Evolutionary conservation across 2,329 filamentous ascomycete species (phyloP).

Genomic region (Graphiopsis chlorocephala): DNA sequence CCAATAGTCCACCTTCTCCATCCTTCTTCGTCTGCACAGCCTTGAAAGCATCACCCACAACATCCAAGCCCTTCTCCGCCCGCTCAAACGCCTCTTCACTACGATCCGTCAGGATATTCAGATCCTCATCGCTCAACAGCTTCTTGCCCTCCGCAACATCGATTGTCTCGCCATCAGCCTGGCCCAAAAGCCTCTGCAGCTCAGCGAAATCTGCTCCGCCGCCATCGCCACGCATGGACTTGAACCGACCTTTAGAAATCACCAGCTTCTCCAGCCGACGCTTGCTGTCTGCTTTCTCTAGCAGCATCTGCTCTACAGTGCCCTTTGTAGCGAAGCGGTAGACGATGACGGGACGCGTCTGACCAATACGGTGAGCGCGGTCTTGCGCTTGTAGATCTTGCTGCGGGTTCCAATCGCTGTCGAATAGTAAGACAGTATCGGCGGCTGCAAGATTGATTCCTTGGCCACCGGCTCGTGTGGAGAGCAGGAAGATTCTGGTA

Average conservation of each 20-base stretch:
- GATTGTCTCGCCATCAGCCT: constrained; percentile 67
- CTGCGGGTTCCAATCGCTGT: constrained; percentile 92
- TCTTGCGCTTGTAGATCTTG: constrained; percentile 97
- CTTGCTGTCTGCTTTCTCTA: constrained; percentile 87
- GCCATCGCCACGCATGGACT: constrained; percentile 51
- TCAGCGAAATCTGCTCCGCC: constrained; percentile 47
- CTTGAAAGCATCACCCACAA: constrained; percentile 55
- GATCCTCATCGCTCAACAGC: constrained; percentile 71
- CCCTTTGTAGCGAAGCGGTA: constrained; percentile 91
- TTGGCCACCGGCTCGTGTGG: constrained; percentile 87
- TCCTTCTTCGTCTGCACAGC: constrained; percentile 71
- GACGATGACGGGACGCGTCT: constrained; percentile 86
- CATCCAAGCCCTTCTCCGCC: constrained; percentile 75
- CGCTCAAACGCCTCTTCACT: constrained; percentile 64
- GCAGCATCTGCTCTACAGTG: constrained; percentile 84
- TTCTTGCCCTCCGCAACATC: constrained; percentile 58
- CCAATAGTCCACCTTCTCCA: constrained; percentile 46
- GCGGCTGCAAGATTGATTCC: constrained; percentile 92
- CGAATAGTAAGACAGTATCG: constrained; percentile 89
- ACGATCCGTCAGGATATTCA: constrained; percentile 76
- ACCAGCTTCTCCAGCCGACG: constrained; percentile 89
- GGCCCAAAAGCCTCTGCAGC: constrained; percentile 44
- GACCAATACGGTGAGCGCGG: constrained; percentile 89
- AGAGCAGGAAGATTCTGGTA: constrained; percentile 75
- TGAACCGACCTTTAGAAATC: constrained; percentile 88